Evolutionary conservation across 2,329 filamentous ascomycete genomes (phyloP), one percentile per base, ranked within the genome.

Genomic region (Diaporthe sp.): DNA sequence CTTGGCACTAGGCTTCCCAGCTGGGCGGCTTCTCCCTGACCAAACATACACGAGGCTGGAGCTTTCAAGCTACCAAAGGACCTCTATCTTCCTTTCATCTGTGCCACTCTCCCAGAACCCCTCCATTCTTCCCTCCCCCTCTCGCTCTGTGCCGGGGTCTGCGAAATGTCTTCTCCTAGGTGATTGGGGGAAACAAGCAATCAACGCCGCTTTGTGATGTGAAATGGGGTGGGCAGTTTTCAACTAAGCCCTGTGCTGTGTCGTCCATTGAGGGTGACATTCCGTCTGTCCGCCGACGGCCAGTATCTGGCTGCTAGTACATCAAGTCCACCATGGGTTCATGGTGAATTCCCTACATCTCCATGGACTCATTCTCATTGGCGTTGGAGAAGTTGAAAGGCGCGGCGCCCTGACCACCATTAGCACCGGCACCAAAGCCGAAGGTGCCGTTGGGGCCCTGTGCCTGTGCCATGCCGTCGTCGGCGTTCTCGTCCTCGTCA

Each of bases 401-500:
- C 12, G 71, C 71, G 5, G 71, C 94, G 79, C 94, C 93, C 81
- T 93, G 93, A 58, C 77, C 80, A 72, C 86, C 87, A 82, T 90
- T 92, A 81, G 93, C 88, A 82, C 94, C 93, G 85, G 93, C 88
- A 82, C 94, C 93, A 85, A 98, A 94, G 81, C 96, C 91, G 85
- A 96, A 97, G 75, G 92, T 92, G 76, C 93, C 93, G 81, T 94
- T 94, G 55, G 89, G 84, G 61, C 91, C 92, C 81, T 93, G 91
- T 37, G 88, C 84, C 83, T 95, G 93, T 77, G 94, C 93, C 85
- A 95, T 91, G 58, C 87, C 88, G 81, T 97, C 95, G 77, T 95
- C 94, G 80, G 95, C 95, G 81, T 96, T 95, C 83, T 98, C 97
- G 74, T 98, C 97, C 80, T 99, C 97, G 82, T 99, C 97, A 0